phyloP scores from a whole-genome alignment of 2,329 filamentous ascomycete genomes.

The Helicocarpus griseus region DNA sequence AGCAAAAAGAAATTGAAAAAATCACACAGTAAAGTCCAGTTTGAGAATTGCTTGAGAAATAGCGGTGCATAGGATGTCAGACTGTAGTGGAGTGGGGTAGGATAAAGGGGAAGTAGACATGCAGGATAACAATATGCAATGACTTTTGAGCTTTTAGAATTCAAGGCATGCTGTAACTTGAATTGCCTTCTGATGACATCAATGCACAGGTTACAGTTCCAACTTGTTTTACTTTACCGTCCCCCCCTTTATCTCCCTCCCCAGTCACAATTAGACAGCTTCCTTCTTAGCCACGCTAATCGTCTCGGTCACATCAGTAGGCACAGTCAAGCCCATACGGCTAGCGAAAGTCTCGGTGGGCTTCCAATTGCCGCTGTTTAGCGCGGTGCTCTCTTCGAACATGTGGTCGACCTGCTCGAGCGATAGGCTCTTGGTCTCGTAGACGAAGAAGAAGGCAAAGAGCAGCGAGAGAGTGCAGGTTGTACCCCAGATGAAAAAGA shows the following conservation, averaged over 20 bases:
- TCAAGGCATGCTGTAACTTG: too few relatives aligned
- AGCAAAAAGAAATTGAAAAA: not conserved
- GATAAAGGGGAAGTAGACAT: too few relatives aligned
- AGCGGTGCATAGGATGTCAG: too few relatives aligned
- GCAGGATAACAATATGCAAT: too few relatives aligned
- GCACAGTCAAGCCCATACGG: constrained; percentile 16
- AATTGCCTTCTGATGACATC: too few relatives aligned
- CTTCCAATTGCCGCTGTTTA: constrained; percentile 14
- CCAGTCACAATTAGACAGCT: not conserved
- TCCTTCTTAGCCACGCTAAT: not conserved
- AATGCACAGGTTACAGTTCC: too few relatives aligned
- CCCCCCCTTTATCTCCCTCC: too few relatives aligned
- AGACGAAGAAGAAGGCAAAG: constrained; percentile 21
- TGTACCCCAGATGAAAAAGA: constrained; percentile 40
- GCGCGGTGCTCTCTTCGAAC: constrained; percentile 18
- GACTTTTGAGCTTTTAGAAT: too few relatives aligned
- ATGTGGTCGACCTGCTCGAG: constrained; percentile 20
- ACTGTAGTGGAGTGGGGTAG: too few relatives aligned
- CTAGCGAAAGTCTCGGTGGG: constrained; percentile 16
- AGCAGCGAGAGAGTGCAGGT: constrained; percentile 27
- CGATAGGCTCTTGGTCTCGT: constrained; percentile 20
- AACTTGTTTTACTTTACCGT: too few relatives aligned
- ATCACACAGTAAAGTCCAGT: too few relatives aligned
- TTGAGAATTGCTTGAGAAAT: too few relatives aligned
- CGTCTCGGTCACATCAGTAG: constrained; percentile 4